Evolutionary conservation across 2,329 filamentous ascomycete species (phyloP).

Genomic region (Aspergillus amoenus): DNA sequence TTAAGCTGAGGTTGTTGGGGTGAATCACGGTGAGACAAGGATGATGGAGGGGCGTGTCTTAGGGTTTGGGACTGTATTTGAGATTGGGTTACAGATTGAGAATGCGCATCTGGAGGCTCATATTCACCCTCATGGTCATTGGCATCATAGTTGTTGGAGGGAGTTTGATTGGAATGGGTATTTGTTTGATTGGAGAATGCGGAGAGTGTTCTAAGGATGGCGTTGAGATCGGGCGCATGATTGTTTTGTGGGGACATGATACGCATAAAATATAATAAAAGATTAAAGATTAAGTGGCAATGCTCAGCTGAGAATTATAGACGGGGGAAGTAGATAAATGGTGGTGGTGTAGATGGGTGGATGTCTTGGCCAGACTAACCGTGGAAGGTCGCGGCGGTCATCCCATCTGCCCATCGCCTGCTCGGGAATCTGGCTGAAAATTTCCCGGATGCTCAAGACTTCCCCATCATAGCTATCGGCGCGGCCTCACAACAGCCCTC

Average conservation of each 20-base stretch:
- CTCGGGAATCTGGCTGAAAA: constrained; percentile 16
- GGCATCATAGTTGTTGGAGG: background rate
- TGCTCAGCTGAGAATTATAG: background rate
- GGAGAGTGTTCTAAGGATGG: constrained; percentile 44
- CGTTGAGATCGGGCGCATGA: constrained; percentile 38
- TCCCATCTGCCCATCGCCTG: background rate
- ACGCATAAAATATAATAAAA: background rate
- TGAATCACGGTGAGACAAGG: background rate
- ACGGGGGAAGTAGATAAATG: background rate
- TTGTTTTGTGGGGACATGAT: constrained; percentile 21
- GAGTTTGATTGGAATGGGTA: background rate
- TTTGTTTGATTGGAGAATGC: constrained; percentile 28
- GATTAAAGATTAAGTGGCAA: background rate
- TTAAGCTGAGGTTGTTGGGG: background rate
- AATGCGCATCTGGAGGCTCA: constrained; percentile 19
- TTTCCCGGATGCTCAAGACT: constrained; percentile 15
- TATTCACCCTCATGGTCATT: constrained; percentile 17
- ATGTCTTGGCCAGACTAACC: constrained; percentile 1
- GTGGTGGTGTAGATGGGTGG: background rate
- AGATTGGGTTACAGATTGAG: background rate
- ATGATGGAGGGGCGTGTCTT: background rate
- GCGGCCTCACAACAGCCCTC: constrained; percentile 2
- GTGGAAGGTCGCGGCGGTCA: constrained; percentile 3
- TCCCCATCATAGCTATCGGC: constrained; percentile 1
- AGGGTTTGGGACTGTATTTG: background rate